These are phyloP conservation scores for Candida oleophila DNA, from an alignment of 805 yeast genomes.

Conservation along the genomic window DNA sequence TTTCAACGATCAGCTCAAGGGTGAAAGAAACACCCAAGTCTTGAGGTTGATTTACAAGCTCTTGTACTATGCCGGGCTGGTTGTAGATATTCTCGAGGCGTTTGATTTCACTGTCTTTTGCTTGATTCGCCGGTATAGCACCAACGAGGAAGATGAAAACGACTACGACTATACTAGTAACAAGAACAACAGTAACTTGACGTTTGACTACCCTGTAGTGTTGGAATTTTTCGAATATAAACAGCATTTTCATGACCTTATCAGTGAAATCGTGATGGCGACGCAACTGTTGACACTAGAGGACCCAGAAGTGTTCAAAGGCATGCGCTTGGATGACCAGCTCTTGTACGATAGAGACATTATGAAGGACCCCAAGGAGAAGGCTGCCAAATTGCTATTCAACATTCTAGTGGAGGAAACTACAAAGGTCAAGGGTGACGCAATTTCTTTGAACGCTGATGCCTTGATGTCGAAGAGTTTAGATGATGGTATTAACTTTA, in stretches of 20 bases:
- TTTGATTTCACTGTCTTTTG: conserved; percentile 60
- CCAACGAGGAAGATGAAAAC: not conserved
- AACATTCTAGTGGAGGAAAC: conserved; percentile 47
- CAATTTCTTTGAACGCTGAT: conserved; percentile 40
- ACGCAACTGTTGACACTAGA: conserved; percentile 67
- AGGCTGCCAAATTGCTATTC: conserved; percentile 48
- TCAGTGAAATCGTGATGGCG: conserved; percentile 59
- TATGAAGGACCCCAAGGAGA: conserved; percentile 44
- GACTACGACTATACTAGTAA: conserved; percentile 7
- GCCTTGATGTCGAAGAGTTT: conserved; percentile 39
- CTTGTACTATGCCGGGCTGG: conserved; percentile 46
- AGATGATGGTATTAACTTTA: conserved; percentile 30
- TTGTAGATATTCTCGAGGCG: conserved; percentile 55
- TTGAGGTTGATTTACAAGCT: conserved; percentile 53
- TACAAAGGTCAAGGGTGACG: conserved; percentile 27
- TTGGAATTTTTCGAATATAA: conserved; percentile 75
- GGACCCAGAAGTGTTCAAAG: conserved; percentile 73
- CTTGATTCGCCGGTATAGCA: conserved; percentile 29
- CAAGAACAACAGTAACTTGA: conserved; percentile 18
- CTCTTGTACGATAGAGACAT: conserved; percentile 39
- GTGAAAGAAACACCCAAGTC: conserved; percentile 51
- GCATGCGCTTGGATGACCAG: conserved; percentile 57
- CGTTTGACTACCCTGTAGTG: conserved; percentile 50
- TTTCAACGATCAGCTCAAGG: conserved; percentile 31
- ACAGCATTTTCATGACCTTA: conserved; percentile 65